Conservation (phyloP, 192 early-diverging fungal genomes). For the Cladochytrium replicatum region DNA sequence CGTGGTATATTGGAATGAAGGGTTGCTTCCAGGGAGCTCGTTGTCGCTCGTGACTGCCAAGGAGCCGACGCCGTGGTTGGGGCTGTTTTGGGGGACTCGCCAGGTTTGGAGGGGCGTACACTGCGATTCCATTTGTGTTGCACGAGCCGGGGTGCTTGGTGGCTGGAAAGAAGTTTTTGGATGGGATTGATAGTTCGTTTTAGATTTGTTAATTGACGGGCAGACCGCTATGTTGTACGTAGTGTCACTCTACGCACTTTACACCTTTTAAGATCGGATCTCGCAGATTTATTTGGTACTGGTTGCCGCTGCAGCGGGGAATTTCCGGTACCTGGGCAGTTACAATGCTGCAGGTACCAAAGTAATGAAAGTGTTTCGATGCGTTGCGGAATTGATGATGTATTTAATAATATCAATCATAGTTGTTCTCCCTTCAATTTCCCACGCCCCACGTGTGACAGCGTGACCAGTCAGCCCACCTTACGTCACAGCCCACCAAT, state of each 20-base stretch:
- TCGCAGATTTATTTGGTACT: conserved; percentile 14
- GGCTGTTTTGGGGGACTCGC: conserved; percentile 36
- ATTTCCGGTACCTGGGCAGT: conserved; percentile 22
- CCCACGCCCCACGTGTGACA: too few species aligned
- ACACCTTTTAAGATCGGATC: conserved; percentile 18
- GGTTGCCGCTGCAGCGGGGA: conserved; percentile 19
- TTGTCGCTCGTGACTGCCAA: conserved; percentile 31
- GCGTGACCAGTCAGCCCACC: too few species aligned
- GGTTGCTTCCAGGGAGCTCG: conserved; percentile 32
- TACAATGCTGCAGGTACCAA: too few species aligned
- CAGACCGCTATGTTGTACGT: conserved; percentile 20
- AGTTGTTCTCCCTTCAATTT: too few species aligned
- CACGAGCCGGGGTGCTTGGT: conserved; percentile 44
- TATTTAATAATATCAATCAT: too few species aligned
- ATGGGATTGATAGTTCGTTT: conserved; percentile 40
- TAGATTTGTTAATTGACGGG: too few species aligned
- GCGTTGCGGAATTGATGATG: too few species aligned
- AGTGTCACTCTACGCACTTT: conserved; percentile 15
- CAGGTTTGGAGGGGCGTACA: conserved; percentile 49
- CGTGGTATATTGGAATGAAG: conserved; percentile 28
- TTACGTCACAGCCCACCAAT: too few species aligned
- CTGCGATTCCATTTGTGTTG: conserved; percentile 42
- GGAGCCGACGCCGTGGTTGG: conserved; percentile 22
- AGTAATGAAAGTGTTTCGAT: too few species aligned
- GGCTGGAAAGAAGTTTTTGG: conserved; percentile 31